These are phyloP conservation scores for Plasmodium falciparum DNA, from an alignment of 169 alveolate species.

Conservation along the genomic window DNA sequence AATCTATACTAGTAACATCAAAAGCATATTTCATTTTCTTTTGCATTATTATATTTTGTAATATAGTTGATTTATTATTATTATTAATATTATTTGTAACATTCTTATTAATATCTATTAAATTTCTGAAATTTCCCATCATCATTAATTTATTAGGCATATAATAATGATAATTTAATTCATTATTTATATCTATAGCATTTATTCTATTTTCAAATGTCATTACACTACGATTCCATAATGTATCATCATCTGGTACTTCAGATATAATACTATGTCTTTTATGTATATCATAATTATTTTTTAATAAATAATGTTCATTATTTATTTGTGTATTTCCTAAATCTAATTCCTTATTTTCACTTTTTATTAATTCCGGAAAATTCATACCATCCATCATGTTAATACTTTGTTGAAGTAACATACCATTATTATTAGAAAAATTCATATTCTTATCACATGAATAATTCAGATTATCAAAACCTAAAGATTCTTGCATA, in stretches of 20 bases:
- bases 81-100: neutral
- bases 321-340: slow-evolving; percentile 23
- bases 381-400: neutral
- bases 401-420: slow-evolving; percentile 4
- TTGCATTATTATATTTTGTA: neutral
- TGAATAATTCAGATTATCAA: slow-evolving; percentile 64
- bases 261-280: slow-evolving; percentile 23
- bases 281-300: neutral
- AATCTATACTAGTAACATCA: slow-evolving; percentile 52
- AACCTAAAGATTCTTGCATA: slow-evolving; percentile 70
- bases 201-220: slow-evolving; percentile 59
- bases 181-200: slow-evolving; percentile 59
- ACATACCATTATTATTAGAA: neutral
- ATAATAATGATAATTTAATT: slow-evolving; percentile 69
- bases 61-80: slow-evolving; percentile 10
- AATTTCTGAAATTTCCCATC: slow-evolving; percentile 42
- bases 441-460: slow-evolving; percentile 34
- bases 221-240: slow-evolving; percentile 68
- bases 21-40: slow-evolving; percentile 37
- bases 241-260: slow-evolving; percentile 72
- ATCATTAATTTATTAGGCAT: slow-evolving; percentile 67
- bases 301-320: slow-evolving; percentile 16
- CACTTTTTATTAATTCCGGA: slow-evolving; percentile 71
- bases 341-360: slow-evolving; percentile 50
- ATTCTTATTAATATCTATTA: slow-evolving; percentile 37